These are phyloP conservation scores for Roridomyces roridus DNA, from an alignment of 768 basidiomycete genomes.

Conservation along the genomic window DNA sequence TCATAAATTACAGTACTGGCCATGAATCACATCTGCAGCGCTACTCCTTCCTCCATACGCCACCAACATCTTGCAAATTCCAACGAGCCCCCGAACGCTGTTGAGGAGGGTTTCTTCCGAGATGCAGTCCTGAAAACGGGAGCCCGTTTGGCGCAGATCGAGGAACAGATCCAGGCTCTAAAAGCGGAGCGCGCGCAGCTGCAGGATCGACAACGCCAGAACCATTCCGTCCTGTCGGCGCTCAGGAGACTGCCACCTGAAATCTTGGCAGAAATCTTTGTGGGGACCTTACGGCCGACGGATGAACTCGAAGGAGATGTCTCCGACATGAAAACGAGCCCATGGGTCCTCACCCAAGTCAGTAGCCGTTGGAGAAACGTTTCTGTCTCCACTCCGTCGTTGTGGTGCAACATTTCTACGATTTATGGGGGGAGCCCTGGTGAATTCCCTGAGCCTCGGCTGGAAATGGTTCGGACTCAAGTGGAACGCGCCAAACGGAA, in stretches of 20 bases:
- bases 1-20: no score
- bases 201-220: no score
- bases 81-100: not conserved
- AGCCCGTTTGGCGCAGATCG: not conserved
- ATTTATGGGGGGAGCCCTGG: not conserved
- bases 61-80: not conserved
- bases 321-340: not conserved
- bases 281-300: not conserved
- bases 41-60: no score
- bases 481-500: not conserved
- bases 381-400: not conserved
- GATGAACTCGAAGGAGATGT: not conserved
- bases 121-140: not conserved
- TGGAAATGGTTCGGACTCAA: not conserved
- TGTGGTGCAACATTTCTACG: constrained; percentile 15
- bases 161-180: not conserved
- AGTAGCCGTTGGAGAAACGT: not conserved
- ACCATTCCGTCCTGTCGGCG: not conserved
- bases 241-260: constrained; percentile 12
- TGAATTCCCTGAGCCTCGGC: not conserved
- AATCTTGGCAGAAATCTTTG: constrained; percentile 7
- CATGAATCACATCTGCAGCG: no score
- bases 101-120: not conserved
- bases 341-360: not conserved
- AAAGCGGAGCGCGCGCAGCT: not conserved